phyloP scores from a whole-genome alignment of 2,329 filamentous ascomycete species.

The Hymenoscyphus fructigenus region DNA sequence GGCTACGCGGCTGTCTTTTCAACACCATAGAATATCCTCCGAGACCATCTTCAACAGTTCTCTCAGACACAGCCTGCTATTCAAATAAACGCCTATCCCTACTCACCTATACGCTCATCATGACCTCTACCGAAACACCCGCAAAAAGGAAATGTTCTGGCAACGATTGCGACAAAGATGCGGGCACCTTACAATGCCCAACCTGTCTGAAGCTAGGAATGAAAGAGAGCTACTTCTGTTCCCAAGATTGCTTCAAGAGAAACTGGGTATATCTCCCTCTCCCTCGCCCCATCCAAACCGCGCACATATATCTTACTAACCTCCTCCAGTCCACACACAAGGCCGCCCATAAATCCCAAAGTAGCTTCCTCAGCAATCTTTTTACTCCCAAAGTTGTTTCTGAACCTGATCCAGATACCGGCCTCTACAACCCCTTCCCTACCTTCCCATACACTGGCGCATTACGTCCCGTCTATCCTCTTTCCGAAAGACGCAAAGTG shows the following conservation, averaged over 20 bases:
- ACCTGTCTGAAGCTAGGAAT: conserved; percentile 88
- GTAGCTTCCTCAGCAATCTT: conserved; percentile 70
- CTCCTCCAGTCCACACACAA: conserved; percentile 73
- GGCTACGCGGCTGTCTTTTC: background rate
- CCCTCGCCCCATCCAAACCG: no score
- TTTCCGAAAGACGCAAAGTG: conserved; percentile 70
- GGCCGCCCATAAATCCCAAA: conserved; percentile 75
- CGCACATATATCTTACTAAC: conserved; percentile 15
- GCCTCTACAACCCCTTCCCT: conserved; percentile 89
- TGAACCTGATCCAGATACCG: conserved; percentile 89
- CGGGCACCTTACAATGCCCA: conserved; percentile 84
- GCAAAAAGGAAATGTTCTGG: conserved; percentile 65
- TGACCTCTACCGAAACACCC: background rate
- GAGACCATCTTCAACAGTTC: background rate
- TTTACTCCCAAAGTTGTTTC: conserved; percentile 79
- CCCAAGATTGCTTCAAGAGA: conserved; percentile 97
- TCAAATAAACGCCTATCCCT: background rate
- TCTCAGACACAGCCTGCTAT: background rate
- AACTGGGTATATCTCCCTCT: conserved; percentile 76
- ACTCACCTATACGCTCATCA: background rate
- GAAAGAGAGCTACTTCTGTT: conserved; percentile 93
- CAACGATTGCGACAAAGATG: conserved; percentile 81
- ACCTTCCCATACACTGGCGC: conserved; percentile 78
- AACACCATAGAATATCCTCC: background rate
- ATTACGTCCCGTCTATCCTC: conserved; percentile 82